A percentile compares a stretch with the other conserved stretches of the same genome.
Conservation (phyloP, 2,329 filamentous ascomycete genomes). For the Arthrobotrys entomopaga region DNA sequence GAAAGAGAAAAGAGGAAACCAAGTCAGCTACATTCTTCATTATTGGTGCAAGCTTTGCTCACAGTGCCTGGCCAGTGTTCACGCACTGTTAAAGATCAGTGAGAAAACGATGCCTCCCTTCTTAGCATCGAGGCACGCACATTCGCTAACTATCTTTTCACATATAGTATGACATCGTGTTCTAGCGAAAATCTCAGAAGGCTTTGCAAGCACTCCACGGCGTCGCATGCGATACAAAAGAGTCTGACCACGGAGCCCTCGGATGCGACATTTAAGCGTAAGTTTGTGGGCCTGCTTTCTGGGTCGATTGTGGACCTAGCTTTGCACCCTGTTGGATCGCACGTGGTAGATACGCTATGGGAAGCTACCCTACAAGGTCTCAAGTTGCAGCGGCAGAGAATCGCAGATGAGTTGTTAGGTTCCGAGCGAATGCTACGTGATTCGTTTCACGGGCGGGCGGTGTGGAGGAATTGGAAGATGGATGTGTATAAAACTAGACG, state of each 20-base stretch:
- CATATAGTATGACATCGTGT: constrained; percentile 72
- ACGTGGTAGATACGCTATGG: constrained; percentile 75
- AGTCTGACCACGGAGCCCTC: constrained; percentile 68
- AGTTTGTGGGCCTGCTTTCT: constrained; percentile 72
- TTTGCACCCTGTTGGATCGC: constrained; percentile 72
- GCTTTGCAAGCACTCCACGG: constrained; percentile 72
- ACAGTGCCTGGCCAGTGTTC: constrained; percentile 70
- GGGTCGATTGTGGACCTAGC: constrained; percentile 71
- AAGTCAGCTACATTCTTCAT: constrained; percentile 78
- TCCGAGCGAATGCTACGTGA: constrained; percentile 72
- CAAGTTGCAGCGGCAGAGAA: constrained; percentile 72
- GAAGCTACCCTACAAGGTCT: constrained; percentile 71
- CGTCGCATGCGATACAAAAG: constrained; percentile 73
- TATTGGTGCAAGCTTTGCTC: constrained; percentile 83
- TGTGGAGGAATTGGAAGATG: constrained; percentile 80
- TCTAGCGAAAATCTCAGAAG: constrained; percentile 68
- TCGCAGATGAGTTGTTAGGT: constrained; percentile 71
- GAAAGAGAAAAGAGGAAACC: constrained; percentile 64
- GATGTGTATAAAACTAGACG: constrained; percentile 74
- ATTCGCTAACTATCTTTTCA: neutral
- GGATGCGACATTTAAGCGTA: constrained; percentile 67
- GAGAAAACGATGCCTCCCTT: neutral
- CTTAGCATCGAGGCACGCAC: no score
- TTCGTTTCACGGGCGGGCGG: constrained; percentile 72
- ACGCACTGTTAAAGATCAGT: constrained; percentile 50